Evolutionary conservation across 345 rosid species (phyloP).

Genomic region (Bretschneidera sinensis): DNA sequence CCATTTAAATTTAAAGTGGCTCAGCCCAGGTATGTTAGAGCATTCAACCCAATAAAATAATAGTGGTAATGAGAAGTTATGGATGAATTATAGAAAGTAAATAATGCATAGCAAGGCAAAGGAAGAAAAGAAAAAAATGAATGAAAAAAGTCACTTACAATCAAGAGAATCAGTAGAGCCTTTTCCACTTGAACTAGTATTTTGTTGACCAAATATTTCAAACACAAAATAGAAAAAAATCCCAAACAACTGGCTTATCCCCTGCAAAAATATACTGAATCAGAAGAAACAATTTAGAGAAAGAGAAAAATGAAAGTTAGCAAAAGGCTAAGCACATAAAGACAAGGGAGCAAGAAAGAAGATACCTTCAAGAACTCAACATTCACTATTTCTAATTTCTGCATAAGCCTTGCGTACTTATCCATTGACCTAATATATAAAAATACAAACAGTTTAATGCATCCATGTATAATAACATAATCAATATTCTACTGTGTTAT

Average conservation of each 20-base stretch:
- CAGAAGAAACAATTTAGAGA: constrained; percentile 47
- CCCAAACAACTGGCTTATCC: constrained; percentile 90
- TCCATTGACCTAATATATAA: constrained; percentile 81
- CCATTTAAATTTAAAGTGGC: constrained; percentile 1
- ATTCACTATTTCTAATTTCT: constrained; percentile 90
- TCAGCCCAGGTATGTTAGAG: neutral
- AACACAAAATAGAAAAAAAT: constrained; percentile 69
- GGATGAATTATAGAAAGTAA: too few species aligned
- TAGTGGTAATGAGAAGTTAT: too few species aligned
- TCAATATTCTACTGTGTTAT: neutral
- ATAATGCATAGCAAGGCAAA: constrained; percentile 8
- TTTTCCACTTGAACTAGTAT: constrained; percentile 51
- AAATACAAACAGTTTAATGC: constrained; percentile 21
- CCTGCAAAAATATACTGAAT: constrained; percentile 70
- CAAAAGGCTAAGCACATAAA: constrained; percentile 10
- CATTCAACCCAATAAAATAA: too few species aligned
- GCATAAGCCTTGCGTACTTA: constrained; percentile 97
- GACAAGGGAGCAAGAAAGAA: constrained; percentile 11
- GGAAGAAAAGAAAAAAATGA: constrained; percentile 8
- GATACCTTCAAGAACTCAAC: constrained; percentile 92
- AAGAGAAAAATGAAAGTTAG: constrained; percentile 12
- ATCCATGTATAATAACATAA: neutral
- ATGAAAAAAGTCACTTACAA: constrained; percentile 50
- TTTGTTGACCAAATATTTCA: constrained; percentile 76
- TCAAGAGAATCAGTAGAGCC: constrained; percentile 44